phyloP scores from a whole-genome alignment of 805 yeast species.

The Isabelozyma pseudorhagii region DNA sequence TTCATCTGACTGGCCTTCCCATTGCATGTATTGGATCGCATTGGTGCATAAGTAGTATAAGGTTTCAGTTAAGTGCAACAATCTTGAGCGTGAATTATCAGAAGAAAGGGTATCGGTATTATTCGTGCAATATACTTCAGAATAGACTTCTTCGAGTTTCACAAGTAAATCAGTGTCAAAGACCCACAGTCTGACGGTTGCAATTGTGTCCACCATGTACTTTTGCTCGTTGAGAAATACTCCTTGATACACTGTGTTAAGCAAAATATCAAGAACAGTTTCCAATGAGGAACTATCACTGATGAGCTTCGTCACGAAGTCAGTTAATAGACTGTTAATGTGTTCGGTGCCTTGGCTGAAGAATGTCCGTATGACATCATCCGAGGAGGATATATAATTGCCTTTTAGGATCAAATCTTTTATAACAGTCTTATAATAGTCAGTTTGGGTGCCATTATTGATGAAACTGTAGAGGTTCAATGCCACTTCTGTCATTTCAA shows the following conservation, averaged over 20 bases:
- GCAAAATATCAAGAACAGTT: slow-evolving; percentile 18
- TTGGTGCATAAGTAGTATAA: slow-evolving; percentile 33
- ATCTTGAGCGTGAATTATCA: slow-evolving; percentile 11
- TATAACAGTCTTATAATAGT: neutral
- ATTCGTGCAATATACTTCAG: slow-evolving; percentile 14
- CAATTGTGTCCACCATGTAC: slow-evolving; percentile 27
- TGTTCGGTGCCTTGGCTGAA: slow-evolving; percentile 19
- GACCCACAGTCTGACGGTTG: slow-evolving; percentile 44
- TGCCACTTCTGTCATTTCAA: slow-evolving; percentile 45
- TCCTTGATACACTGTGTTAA: slow-evolving; percentile 26
- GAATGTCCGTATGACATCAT: slow-evolving; percentile 22
- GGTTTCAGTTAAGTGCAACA: slow-evolving; percentile 24
- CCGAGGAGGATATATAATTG: neutral
- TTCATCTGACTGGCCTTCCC: slow-evolving; percentile 9
- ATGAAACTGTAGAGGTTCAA: slow-evolving; percentile 34
- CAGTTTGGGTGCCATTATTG: slow-evolving; percentile 5
- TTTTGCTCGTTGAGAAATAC: slow-evolving; percentile 38
- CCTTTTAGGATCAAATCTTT: neutral
- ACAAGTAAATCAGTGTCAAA: slow-evolving; percentile 38
- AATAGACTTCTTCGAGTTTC: slow-evolving; percentile 40
- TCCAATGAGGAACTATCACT: slow-evolving; percentile 12
- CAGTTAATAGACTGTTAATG: slow-evolving; percentile 26
- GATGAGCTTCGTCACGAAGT: slow-evolving; percentile 18
- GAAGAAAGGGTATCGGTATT: slow-evolving; percentile 8
- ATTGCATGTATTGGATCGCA: slow-evolving; percentile 34